phyloP scores from a whole-genome alignment of 257 asterid genomes.

The Salvia rosmarinus region DNA sequence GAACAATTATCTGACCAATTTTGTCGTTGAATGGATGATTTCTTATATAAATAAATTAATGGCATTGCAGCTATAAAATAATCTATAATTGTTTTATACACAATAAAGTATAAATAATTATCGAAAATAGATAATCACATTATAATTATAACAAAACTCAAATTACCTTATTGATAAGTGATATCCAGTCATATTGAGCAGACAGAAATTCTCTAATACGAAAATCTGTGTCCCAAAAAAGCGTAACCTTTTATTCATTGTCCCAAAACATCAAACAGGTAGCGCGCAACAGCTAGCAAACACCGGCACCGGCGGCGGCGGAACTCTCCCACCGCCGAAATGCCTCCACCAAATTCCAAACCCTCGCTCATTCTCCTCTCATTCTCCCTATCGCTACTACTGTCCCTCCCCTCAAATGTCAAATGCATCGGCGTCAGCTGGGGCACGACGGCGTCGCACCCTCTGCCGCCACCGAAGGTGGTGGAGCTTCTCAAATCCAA shows the following conservation, averaged over 20 bases:
- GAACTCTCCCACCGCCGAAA: constrained; percentile 23
- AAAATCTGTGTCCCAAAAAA: neutral
- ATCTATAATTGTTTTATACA: too few species aligned
- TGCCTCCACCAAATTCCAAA: constrained; percentile 37
- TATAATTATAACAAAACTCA: too few species aligned
- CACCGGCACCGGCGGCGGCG: constrained; percentile 13
- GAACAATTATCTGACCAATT: too few species aligned
- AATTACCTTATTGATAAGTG: too few species aligned
- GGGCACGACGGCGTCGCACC: constrained; percentile 83
- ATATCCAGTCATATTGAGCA: too few species aligned
- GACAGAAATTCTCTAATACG: neutral
- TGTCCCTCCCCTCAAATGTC: constrained; percentile 29
- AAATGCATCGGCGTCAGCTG: constrained; percentile 76
- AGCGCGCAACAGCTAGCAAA: constrained; percentile 36
- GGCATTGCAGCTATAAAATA: too few species aligned
- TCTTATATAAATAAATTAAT: too few species aligned
- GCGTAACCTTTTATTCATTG: neutral
- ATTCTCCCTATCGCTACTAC: constrained; percentile 19
- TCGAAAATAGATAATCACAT: too few species aligned
- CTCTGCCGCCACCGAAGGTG: constrained; percentile 74
- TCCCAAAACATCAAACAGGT: constrained; percentile 28
- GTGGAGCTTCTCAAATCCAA: constrained; percentile 76
- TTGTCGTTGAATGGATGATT: too few species aligned
- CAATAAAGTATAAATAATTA: too few species aligned
- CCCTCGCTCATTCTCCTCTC: constrained; percentile 23